Evolutionary conservation across 768 basidiomycete genomes (phyloP).

Genomic region (Suillus brevipes): DNA sequence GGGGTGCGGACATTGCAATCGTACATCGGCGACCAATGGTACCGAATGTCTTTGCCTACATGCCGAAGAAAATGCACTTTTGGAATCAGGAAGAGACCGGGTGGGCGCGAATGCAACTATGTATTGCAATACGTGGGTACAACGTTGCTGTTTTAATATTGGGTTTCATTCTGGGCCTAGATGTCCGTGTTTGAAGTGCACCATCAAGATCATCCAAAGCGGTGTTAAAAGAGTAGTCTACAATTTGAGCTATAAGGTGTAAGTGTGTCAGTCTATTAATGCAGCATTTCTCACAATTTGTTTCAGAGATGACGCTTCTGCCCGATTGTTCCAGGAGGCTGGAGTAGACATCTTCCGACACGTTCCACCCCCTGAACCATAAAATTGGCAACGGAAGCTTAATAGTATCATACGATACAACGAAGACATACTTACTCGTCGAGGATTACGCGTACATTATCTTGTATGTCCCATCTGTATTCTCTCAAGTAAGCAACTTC

Average conservation of each 20-base stretch:
- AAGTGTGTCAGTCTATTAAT: conserved; percentile 30
- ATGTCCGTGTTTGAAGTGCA: conserved; percentile 97
- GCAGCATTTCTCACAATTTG: conserved; percentile 1
- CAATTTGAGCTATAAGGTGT: conserved; percentile 95
- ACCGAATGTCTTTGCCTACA: conserved; percentile 93
- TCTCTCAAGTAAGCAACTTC: conserved; percentile 53
- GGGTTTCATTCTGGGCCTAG: conserved; percentile 40
- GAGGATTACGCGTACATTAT: conserved; percentile 36
- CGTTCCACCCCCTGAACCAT: conserved; percentile 42
- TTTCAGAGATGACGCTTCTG: conserved; percentile 80
- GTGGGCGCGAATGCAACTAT: conserved; percentile 81
- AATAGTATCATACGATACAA: conserved; percentile 3
- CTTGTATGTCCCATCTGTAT: conserved; percentile 61
- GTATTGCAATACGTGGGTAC: conserved; percentile 94
- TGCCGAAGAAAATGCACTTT: conserved; percentile 95
- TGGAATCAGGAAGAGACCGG: conserved; percentile 92
- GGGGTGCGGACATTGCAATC: conserved; percentile 83
- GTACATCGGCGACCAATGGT: conserved; percentile 42
- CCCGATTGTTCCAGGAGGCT: conserved; percentile 73
- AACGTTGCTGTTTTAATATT: conserved; percentile 4
- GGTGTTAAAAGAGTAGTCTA: conserved; percentile 93
- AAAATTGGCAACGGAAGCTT: conserved; percentile 7
- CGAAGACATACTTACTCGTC: conserved; percentile 11
- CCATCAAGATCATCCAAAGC: conserved; percentile 95
- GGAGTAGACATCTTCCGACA: conserved; percentile 80